Conservation (phyloP, 306 rosid species). For the Carpinus fangiana region DNA sequence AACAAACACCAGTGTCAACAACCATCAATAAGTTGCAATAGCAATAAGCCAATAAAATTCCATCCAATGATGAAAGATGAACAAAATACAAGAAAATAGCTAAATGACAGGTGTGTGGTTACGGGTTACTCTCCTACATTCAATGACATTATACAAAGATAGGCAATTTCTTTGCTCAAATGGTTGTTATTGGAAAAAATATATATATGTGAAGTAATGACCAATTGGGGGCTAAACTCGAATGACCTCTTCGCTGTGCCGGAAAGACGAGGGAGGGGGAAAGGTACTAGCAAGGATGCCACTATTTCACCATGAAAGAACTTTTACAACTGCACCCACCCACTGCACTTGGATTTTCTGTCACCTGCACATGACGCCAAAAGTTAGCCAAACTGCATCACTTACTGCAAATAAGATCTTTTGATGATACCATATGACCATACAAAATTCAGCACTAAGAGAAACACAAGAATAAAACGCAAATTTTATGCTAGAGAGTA, state of each 20-base stretch:
- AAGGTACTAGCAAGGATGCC: constrained; percentile 26
- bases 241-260: neutral
- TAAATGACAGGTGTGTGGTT: neutral
- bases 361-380: constrained; percentile 61
- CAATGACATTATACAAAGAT: neutral
- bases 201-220: neutral
- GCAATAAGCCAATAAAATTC: neutral
- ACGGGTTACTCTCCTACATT: neutral
- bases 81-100: neutral
- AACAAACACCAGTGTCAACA: neutral
- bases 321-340: constrained; percentile 96
- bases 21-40: neutral
- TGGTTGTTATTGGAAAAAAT: neutral
- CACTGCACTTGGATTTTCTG: constrained; percentile 90
- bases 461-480: neutral
- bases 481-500: neutral
- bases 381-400: neutral
- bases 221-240: neutral
- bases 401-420: neutral
- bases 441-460: neutral
- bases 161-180: neutral
- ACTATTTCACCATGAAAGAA: constrained; percentile 89
- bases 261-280: neutral
- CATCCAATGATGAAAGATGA: neutral
- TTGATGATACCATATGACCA: constrained; percentile 6